Conservation (phyloP, 768 basidiomycete species). For the Mrakia hoshinonis region DNA sequence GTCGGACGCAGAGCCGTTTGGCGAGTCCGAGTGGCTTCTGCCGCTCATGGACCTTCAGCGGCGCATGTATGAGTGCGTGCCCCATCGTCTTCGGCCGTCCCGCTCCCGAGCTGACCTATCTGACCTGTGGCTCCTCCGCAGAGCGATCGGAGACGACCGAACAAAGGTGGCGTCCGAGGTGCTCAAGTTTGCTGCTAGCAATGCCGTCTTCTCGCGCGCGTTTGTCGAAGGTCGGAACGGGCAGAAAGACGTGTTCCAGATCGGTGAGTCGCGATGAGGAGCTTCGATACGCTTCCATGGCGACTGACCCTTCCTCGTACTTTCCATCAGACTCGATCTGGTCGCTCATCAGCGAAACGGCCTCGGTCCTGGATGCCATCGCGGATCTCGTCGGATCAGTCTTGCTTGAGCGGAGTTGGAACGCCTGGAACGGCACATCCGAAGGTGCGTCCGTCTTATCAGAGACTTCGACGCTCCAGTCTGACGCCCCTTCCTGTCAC, state of each 20-base stretch:
- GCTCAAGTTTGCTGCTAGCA: background rate
- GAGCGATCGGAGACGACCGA: background rate
- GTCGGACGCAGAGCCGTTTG: background rate
- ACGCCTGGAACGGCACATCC: background rate
- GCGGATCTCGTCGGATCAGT: background rate
- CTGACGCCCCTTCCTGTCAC: background rate
- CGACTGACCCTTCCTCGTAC: no score
- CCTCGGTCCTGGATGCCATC: background rate
- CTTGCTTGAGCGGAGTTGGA: background rate
- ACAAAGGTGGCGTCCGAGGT: background rate
- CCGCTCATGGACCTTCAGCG: conserved; percentile 5
- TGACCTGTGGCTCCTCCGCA: background rate
- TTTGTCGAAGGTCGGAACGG: background rate
- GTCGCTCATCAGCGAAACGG: background rate
- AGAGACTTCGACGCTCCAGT: no score
- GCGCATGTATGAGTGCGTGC: background rate
- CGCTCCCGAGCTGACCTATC: background rate
- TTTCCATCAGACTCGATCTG: background rate
- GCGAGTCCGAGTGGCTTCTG: conserved; percentile 2
- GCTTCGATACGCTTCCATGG: background rate
- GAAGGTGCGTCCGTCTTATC: background rate
- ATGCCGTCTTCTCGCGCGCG: background rate
- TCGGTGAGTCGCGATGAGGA: background rate
- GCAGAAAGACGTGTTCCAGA: background rate
- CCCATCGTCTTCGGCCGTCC: no score